A percentile compares a stretch with the other conserved stretches of the same genome.
These are phyloP conservation scores for Misopates orontium DNA, from an alignment of 257 asterid species.

Conservation along the genomic window DNA sequence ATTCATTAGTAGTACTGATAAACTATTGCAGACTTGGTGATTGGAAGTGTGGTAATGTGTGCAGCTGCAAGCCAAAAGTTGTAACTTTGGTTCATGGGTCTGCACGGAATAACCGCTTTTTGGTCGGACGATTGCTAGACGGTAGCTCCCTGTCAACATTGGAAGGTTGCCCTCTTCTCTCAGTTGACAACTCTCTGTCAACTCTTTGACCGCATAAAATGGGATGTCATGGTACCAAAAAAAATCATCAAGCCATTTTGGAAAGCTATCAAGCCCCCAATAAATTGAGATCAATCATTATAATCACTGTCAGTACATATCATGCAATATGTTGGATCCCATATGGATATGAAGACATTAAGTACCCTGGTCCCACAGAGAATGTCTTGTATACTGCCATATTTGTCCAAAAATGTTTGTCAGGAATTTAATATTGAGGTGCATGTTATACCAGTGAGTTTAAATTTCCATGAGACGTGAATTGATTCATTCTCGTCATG, in stretches of 20 bases:
- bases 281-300: conserved; percentile 1
- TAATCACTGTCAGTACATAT: background rate
- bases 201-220: background rate
- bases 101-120: too few species aligned
- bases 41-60: too few species aligned
- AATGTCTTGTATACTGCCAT: background rate
- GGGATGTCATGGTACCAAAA: background rate
- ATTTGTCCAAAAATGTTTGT: background rate
- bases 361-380: background rate
- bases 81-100: too few species aligned
- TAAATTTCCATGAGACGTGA: background rate
- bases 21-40: too few species aligned
- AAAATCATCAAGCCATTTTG: background rate
- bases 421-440: background rate
- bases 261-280: conserved; percentile 8
- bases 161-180: background rate
- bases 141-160: too few species aligned
- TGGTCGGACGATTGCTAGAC: too few species aligned
- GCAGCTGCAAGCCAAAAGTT: too few species aligned
- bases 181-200: background rate
- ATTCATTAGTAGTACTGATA: too few species aligned
- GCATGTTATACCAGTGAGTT: background rate
- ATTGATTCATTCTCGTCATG: background rate
- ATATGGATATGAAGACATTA: conserved; percentile 10
- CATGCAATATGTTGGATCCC: conserved; percentile 4